Percentiles rank a stretch among this genome's conserved stretches.
These are phyloP conservation scores for Trichophyton mentagrophytes DNA, from an alignment of 2,329 filamentous ascomycete species.

Conservation along the genomic window DNA sequence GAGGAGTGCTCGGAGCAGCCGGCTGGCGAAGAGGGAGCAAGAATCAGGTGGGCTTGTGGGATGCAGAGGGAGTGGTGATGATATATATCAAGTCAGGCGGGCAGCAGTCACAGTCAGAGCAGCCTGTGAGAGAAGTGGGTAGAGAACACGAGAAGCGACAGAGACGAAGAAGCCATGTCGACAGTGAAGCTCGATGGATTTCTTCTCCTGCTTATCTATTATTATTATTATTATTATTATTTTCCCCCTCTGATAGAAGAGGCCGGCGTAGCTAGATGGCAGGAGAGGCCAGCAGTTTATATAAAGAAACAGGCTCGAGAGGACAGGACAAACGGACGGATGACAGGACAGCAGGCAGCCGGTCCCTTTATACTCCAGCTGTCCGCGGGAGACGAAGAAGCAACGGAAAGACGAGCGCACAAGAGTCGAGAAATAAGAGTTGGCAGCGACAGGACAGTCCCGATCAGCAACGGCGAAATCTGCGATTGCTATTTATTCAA, in stretches of 20 bases:
- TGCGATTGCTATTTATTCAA: neutral
- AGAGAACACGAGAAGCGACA: neutral
- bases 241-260: neutral
- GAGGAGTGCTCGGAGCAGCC: neutral
- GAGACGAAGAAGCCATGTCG: constrained; percentile 1
- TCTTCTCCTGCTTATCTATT: too few species aligned
- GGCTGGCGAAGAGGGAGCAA: too few species aligned
- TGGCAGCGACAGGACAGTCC: neutral
- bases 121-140: neutral
- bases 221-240: neutral
- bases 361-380: neutral
- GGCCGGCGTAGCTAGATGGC: neutral
- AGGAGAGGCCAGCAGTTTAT: neutral
- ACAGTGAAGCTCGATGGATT: neutral
- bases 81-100: neutral
- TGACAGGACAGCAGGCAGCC: neutral
- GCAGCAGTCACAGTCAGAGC: neutral
- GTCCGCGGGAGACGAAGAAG: neutral
- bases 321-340: neutral
- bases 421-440: neutral
- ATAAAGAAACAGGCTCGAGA: neutral
- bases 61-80: too few species aligned
- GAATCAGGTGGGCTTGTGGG: too few species aligned
- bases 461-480: neutral
- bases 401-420: neutral